Evolutionary conservation across 2,329 filamentous ascomycete species (phyloP).

Genomic region (Fusarium vanettenii): DNA sequence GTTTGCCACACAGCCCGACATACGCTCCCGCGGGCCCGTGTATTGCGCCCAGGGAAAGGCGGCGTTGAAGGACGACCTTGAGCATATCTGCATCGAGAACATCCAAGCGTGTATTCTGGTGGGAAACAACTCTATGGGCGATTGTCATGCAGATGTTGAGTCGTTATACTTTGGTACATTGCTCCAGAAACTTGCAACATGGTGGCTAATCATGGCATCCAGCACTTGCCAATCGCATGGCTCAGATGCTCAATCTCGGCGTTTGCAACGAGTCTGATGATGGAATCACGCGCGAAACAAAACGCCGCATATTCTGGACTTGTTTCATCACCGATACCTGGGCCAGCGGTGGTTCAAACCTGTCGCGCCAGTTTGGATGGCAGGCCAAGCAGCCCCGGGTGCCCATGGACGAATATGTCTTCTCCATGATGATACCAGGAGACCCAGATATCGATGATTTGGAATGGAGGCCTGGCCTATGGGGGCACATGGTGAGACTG

Average conservation of each 20-base stretch:
- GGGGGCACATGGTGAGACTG: slow-evolving; percentile 48
- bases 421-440: slow-evolving; percentile 37
- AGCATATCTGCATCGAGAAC: slow-evolving; percentile 48
- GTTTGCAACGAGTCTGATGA: slow-evolving; percentile 32
- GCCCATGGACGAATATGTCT: slow-evolving; percentile 47
- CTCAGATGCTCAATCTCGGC: slow-evolving; percentile 46
- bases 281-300: slow-evolving; percentile 44
- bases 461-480: slow-evolving; percentile 44
- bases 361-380: slow-evolving; percentile 43
- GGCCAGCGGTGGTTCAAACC: slow-evolving; percentile 47
- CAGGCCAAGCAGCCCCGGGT: slow-evolving; percentile 22
- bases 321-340: slow-evolving; percentile 50
- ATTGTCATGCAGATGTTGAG: slow-evolving; percentile 45
- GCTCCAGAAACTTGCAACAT: not conserved
- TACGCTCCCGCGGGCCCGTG: slow-evolving; percentile 28
- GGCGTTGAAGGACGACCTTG: slow-evolving; percentile 46
- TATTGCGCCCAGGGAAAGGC: slow-evolving; percentile 29
- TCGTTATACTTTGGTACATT: slow-evolving; percentile 48
- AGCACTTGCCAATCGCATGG: slow-evolving; percentile 49
- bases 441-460: slow-evolving; percentile 30
- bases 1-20: slow-evolving; percentile 18
- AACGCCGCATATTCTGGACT: slow-evolving; percentile 49
- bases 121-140: slow-evolving; percentile 46
- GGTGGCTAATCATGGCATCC: not conserved
- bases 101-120: slow-evolving; percentile 49